A percentile compares a stretch with the other conserved stretches of the same genome.
phyloP scores from a whole-genome alignment of 768 basidiomycete genomes.

The Leccinum sublutescens region DNA sequence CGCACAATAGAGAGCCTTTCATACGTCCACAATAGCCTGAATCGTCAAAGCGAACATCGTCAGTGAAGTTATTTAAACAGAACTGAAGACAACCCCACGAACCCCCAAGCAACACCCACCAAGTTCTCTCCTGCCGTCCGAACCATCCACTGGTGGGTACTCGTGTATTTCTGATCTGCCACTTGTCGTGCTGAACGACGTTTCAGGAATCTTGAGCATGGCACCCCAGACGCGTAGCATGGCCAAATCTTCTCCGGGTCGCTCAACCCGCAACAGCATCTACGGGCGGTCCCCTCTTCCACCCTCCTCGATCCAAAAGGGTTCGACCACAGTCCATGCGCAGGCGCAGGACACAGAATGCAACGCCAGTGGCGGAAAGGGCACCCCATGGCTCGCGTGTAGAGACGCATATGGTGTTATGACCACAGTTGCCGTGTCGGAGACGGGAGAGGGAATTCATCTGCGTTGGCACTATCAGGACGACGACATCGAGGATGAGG shows the following conservation, averaged over 20 bases:
- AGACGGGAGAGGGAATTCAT: constrained; percentile 22
- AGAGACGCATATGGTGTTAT: constrained; percentile 13
- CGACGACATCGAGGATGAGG: constrained; percentile 6
- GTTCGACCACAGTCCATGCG: background rate
- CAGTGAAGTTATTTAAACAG: constrained; percentile 23
- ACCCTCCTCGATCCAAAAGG: constrained; percentile 9
- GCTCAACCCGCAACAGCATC: constrained; percentile 24
- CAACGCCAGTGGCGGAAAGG: background rate
- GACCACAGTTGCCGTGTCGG: constrained; percentile 17
- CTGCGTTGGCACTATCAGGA: constrained; percentile 21
- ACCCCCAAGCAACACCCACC: background rate
- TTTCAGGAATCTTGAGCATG: constrained; percentile 12
- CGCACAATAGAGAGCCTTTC: constrained; percentile 15
- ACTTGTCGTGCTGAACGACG: background rate
- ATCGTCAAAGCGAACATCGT: constrained; percentile 17
- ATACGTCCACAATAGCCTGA: constrained; percentile 1
- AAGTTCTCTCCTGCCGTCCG: background rate
- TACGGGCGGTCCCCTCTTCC: constrained; percentile 16
- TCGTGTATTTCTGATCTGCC: background rate
- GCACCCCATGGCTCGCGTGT: constrained; percentile 20
- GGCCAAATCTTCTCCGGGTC: constrained; percentile 16
- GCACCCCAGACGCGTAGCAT: constrained; percentile 27
- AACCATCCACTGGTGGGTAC: constrained; percentile 1
- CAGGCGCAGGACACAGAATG: background rate
- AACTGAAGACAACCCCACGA: constrained; percentile 1